Base-by-base conservation (phyloP, 805 yeast genomes). In the Candida palmyrensis region DNA sequence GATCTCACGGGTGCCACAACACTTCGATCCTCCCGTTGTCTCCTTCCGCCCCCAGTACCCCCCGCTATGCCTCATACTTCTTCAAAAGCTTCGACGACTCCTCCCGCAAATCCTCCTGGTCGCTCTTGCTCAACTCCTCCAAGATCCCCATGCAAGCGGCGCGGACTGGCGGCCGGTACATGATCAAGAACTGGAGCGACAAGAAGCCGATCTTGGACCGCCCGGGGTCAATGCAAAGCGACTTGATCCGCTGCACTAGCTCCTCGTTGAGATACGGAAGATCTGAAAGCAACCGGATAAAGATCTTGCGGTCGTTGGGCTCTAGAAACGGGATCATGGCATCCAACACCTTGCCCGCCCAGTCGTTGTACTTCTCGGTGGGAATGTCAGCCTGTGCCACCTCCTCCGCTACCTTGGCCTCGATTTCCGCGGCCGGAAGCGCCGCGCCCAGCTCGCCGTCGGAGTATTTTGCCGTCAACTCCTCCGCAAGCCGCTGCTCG, bases 161-260 rank as follows among this genome's bases (percentile, higher is more conserved):
- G 39, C 79, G 75, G 18, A 76, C 86, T 0, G 97, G 97, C 1
- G 96, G 96, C 47, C 95, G 73, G 55, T 85, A 84, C 90, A 87
- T 83, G 35, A 89, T 75, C 40, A 92, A 59, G 48, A 82, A 86
- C 43, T 84, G 85, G 36, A 94, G 60, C 1, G 95, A 77, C 45
- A 86, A 80, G 45, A 85, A 77, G 1, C 97, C 98, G 16, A 90
- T 61, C 32, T 79, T 71, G 15, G 77, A 68, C 57, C 97, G 74
- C 15, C 76, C 82, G 0, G 97, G 97, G 53, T 92, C 97, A 28
- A 75, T 62, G 50, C 96, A 82, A 11, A 92, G 59, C 8, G 90
- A 77, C 47, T 76, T 74, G 33, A 90, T 69, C 37, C 79, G 77
- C 14, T 62, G 58, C 2, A 92, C 77, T 41, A 87, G 70, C 1